A percentile compares a stretch with the other conserved stretches of the same genome.
Evolutionary conservation across 2,329 filamentous ascomycete genomes (phyloP).

Genomic region (Huntiella abstrusa): DNA sequence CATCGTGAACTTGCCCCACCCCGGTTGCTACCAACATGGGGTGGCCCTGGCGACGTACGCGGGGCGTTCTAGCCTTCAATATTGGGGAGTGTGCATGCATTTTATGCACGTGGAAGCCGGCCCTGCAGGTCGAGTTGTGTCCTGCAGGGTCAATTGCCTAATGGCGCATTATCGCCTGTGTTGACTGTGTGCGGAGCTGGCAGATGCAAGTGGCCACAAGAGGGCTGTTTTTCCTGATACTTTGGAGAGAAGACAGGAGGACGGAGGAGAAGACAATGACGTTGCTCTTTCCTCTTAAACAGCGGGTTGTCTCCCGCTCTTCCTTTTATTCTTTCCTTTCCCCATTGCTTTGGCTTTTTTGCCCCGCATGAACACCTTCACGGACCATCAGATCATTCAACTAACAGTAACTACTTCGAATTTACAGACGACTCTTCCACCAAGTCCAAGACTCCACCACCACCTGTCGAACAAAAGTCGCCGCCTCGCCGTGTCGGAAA

Average conservation of each 20-base stretch:
- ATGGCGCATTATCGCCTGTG: neutral
- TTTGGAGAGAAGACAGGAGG: too few species aligned
- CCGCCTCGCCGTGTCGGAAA: conserved; percentile 14
- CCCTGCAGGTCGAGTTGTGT: neutral
- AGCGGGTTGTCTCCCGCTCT: neutral
- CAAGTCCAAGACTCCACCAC: conserved; percentile 4
- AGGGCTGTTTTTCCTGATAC: conserved; percentile 2
- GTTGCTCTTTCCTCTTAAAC: neutral
- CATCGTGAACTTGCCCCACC: too few species aligned
- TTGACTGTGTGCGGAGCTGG: neutral
- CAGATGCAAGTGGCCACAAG: neutral
- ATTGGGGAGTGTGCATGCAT: conserved; percentile 2
- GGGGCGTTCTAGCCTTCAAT: conserved; percentile 5
- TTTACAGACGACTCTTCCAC: conserved; percentile 3
- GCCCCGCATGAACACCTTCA: neutral
- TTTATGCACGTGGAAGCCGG: too few species aligned
- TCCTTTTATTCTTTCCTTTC: neutral
- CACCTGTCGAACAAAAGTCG: neutral
- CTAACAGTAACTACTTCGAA: neutral
- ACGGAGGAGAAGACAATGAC: too few species aligned
- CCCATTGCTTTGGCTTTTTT: neutral
- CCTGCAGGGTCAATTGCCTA: neutral
- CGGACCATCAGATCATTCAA: neutral
- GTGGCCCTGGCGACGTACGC: too few species aligned
- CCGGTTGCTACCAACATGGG: too few species aligned